A percentile compares a stretch with the other conserved stretches of the same genome.
Conservation (phyloP, 805 yeast genomes). For the Wickerhamiella bombiphila region DNA sequence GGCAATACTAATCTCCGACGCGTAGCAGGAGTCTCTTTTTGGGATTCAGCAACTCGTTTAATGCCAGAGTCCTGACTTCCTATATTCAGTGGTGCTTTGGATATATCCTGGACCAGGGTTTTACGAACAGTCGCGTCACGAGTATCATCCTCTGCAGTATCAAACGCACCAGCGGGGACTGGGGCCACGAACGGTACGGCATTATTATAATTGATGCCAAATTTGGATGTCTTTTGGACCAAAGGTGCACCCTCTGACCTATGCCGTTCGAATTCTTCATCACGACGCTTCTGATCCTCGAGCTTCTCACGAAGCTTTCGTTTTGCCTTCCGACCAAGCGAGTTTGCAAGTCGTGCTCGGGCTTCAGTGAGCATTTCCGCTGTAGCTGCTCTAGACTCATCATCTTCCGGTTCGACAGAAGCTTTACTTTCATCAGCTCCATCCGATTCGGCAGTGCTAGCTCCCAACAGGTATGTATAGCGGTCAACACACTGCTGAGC, state of each 20-base stretch:
- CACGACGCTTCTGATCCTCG: conserved; percentile 60
- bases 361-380: conserved; percentile 92
- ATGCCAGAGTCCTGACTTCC: no score
- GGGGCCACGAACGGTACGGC: conserved; percentile 58
- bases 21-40: no score
- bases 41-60: no score
- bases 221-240: conserved; percentile 32
- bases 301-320: conserved; percentile 75
- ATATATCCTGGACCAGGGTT: background rate
- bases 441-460: conserved; percentile 15
- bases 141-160: background rate
- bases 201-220: conserved; percentile 65
- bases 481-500: conserved; percentile 78
- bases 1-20: no score
- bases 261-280: conserved; percentile 64
- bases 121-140: background rate
- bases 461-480: conserved; percentile 57
- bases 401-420: conserved; percentile 22
- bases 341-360: conserved; percentile 74
- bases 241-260: conserved; percentile 28
- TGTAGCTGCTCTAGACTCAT: conserved; percentile 22
- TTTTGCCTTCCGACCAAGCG: conserved; percentile 90
- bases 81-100: background rate
- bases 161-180: background rate
- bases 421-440: background rate